Conservation (phyloP, 805 yeast species). For the Komagataella populi region DNA sequence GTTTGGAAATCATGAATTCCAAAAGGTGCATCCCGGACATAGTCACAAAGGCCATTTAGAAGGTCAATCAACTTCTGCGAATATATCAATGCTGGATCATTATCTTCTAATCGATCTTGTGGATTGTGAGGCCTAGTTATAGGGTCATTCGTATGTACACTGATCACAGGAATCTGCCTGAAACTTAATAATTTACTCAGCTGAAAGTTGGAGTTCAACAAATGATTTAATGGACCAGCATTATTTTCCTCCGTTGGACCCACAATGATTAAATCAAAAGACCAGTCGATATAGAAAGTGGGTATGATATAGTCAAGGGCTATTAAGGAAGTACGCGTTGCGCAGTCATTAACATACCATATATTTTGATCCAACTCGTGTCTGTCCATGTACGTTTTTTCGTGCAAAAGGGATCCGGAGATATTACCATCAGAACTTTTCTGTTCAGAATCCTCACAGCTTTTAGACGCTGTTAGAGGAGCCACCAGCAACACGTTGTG, state of each 20-base stretch:
- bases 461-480: conserved; percentile 7
- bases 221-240: conserved; percentile 19
- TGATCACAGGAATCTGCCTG: conserved; percentile 12
- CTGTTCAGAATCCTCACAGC: neutral
- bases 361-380: conserved; percentile 10
- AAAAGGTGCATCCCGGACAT: neutral
- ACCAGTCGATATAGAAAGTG: conserved; percentile 17
- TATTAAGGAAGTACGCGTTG: conserved; percentile 27
- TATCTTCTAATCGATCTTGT: neutral
- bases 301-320: conserved; percentile 30
- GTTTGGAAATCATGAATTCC: conserved; percentile 10
- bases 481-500: conserved; percentile 11
- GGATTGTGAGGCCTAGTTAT: neutral
- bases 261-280: conserved; percentile 28
- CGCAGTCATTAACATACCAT: conserved; percentile 37
- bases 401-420: conserved; percentile 1
- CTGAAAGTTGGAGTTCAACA: conserved; percentile 6
- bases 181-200: conserved; percentile 9
- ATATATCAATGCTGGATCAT: neutral
- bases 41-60: conserved; percentile 1
- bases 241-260: conserved; percentile 34
- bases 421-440: conserved; percentile 1
- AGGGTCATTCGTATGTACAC: conserved; percentile 4
- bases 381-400: conserved; percentile 4
- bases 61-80: conserved; percentile 6